These are phyloP conservation scores for Orychophragmus violaceus DNA, from an alignment of 345 rosid genomes.

Conservation along the genomic window DNA sequence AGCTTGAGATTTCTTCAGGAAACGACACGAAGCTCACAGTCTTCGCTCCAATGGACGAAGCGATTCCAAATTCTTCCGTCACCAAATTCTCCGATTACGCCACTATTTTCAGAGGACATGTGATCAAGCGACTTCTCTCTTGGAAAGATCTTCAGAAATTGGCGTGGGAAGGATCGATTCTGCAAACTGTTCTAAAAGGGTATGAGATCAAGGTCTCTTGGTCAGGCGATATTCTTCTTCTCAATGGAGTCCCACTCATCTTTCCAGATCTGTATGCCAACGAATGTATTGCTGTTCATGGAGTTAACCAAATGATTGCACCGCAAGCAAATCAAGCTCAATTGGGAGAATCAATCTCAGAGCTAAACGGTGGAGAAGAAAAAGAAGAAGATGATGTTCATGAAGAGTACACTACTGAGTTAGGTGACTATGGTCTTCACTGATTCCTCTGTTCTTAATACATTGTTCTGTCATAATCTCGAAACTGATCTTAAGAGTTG, in stretches of 20 bases:
- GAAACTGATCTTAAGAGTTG: background rate
- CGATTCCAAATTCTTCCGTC: slow-evolving; percentile 9
- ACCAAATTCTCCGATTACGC: slow-evolving; percentile 28
- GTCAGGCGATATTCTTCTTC: slow-evolving; percentile 35
- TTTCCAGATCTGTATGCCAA: slow-evolving; percentile 35
- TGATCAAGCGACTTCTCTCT: slow-evolving; percentile 27
- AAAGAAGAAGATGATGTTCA: slow-evolving; percentile 1
- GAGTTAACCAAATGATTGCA: slow-evolving; percentile 32
- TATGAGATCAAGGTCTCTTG: slow-evolving; percentile 32
- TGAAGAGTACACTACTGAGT: slow-evolving; percentile 16
- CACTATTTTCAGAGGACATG: slow-evolving; percentile 31
- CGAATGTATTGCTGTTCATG: slow-evolving; percentile 40
- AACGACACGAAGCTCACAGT: slow-evolving; percentile 35
- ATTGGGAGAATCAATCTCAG: slow-evolving; percentile 36
- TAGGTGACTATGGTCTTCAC: slow-evolving; percentile 30
- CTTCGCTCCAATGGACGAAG: slow-evolving; percentile 41
- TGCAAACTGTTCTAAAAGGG: slow-evolving; percentile 29
- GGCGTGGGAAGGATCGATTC: slow-evolving; percentile 15
- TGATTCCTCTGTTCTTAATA: background rate
- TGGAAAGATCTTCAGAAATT: slow-evolving; percentile 34
- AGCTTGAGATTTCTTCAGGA: slow-evolving; percentile 17
- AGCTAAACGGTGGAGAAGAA: slow-evolving; percentile 9
- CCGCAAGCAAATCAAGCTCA: background rate
- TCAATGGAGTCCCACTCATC: slow-evolving; percentile 40
- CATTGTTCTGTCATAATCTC: background rate